Percentiles rank a stretch among this genome's conserved stretches.
phyloP scores from a whole-genome alignment of 805 yeast genomes.

The Sugiyamaella floridensis region DNA sequence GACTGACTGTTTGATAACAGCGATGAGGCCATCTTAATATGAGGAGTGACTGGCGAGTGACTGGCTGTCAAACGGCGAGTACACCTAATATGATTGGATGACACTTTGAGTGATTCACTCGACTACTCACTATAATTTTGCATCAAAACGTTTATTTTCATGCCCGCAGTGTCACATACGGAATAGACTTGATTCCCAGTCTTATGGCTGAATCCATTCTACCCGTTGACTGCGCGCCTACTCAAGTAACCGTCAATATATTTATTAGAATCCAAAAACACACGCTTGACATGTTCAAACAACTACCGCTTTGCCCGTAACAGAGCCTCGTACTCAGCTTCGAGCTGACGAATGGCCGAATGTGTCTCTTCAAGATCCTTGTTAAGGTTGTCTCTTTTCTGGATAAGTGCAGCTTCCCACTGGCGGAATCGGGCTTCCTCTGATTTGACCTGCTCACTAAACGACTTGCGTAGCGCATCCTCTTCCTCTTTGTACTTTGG shows the following conservation, averaged over 20 bases:
- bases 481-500: conserved; percentile 97
- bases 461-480: conserved; percentile 84
- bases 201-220: no score
- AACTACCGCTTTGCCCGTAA: conserved; percentile 17
- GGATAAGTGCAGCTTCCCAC: conserved; percentile 96
- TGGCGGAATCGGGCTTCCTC: conserved; percentile 97
- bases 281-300: neutral
- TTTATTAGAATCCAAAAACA: neutral
- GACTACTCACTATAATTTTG: no score
- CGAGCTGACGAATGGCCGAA: conserved; percentile 31
- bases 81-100: conserved; percentile 30
- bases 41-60: no score
- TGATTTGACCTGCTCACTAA: conserved; percentile 92
- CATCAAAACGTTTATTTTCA: no score
- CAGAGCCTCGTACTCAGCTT: conserved; percentile 28
- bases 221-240: neutral
- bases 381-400: conserved; percentile 89
- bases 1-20: no score
- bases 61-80: conserved; percentile 29
- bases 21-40: no score
- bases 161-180: neutral
- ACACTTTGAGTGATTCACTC: neutral
- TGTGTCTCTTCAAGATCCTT: conserved; percentile 90
- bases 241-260: no score
- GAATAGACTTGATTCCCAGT: no score